phyloP scores from a whole-genome alignment of 106 monocot species.

The Amphibolis antarctica region DNA sequence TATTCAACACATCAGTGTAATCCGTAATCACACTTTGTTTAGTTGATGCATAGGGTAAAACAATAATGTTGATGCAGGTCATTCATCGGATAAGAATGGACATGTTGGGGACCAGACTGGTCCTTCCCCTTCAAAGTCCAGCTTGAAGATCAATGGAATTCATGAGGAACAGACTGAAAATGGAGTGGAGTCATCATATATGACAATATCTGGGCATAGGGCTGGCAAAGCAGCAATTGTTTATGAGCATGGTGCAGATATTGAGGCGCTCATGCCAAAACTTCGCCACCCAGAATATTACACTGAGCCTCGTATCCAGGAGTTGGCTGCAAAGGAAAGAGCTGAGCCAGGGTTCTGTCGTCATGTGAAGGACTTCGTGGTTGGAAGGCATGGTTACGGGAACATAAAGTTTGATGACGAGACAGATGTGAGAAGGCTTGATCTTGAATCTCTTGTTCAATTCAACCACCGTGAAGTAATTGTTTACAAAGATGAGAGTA shows the following conservation, averaged over 20 bases:
- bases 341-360: constrained; percentile 63
- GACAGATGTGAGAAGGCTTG: constrained; percentile 73
- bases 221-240: constrained; percentile 42
- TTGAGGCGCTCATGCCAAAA: constrained; percentile 68
- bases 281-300: constrained; percentile 61
- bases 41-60: too few relatives aligned
- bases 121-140: constrained; percentile 9
- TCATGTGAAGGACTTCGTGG: constrained; percentile 66
- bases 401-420: constrained; percentile 74
- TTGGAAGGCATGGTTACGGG: constrained; percentile 68
- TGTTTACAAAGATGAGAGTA: constrained; percentile 69
- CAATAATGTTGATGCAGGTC: not conserved
- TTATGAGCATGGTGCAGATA: constrained; percentile 41
- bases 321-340: constrained; percentile 76
- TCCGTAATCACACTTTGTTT: too few relatives aligned
- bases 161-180: constrained; percentile 15
- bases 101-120: constrained; percentile 6
- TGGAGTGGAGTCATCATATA: constrained; percentile 13
- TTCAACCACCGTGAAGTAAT: constrained; percentile 85
- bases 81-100: constrained; percentile 12
- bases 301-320: constrained; percentile 56
- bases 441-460: constrained; percentile 70
- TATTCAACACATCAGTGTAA: too few relatives aligned
- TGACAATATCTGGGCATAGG: constrained; percentile 23
- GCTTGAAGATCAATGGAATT: constrained; percentile 20